phyloP scores from a whole-genome alignment of 2,329 filamentous ascomycete genomes.

The Colletotrichum tanaceti region DNA sequence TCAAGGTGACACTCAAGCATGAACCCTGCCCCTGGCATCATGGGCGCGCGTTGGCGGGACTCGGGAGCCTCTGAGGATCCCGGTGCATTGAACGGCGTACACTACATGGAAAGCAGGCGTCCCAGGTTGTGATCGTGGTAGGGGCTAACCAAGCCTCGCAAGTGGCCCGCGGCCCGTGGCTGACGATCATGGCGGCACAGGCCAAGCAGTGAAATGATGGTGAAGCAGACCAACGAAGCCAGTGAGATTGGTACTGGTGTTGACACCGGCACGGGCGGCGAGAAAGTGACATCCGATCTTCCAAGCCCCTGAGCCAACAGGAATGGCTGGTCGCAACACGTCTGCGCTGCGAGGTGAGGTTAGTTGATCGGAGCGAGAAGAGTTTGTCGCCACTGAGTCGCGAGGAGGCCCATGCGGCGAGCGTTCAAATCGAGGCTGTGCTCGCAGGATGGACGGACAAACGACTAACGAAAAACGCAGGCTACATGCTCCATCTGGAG shows the following conservation, averaged over 20 bases:
- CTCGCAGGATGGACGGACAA: neutral
- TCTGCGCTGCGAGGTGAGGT: neutral
- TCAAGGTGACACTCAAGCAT: slow-evolving; percentile 32
- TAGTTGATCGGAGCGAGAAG: slow-evolving; percentile 13
- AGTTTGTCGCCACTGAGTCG: slow-evolving; percentile 32
- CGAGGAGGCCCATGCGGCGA: slow-evolving; percentile 36
- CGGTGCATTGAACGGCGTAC: slow-evolving; percentile 17
- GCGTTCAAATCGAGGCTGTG: slow-evolving; percentile 29
- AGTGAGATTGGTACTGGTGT: slow-evolving; percentile 5
- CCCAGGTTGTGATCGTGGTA: slow-evolving; percentile 15
- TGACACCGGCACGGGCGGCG: slow-evolving; percentile 27
- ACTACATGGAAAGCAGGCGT: slow-evolving; percentile 3
- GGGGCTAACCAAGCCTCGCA: slow-evolving; percentile 34
- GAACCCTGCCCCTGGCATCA: slow-evolving; percentile 24
- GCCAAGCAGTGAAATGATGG: slow-evolving; percentile 32
- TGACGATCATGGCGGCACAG: slow-evolving; percentile 39
- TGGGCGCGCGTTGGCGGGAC: slow-evolving; percentile 23
- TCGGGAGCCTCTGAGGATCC: slow-evolving; percentile 14
- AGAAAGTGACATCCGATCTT: slow-evolving; percentile 37
- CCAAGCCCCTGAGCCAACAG: slow-evolving; percentile 19
- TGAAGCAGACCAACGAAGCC: slow-evolving; percentile 34
- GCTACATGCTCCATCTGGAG: neutral
- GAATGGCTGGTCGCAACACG: neutral
- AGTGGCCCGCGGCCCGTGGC: slow-evolving; percentile 36
- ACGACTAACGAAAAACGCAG: neutral